Evolutionary conservation across 257 asterid species (phyloP).

Genomic region (Rauvolfia tetraphylla): DNA sequence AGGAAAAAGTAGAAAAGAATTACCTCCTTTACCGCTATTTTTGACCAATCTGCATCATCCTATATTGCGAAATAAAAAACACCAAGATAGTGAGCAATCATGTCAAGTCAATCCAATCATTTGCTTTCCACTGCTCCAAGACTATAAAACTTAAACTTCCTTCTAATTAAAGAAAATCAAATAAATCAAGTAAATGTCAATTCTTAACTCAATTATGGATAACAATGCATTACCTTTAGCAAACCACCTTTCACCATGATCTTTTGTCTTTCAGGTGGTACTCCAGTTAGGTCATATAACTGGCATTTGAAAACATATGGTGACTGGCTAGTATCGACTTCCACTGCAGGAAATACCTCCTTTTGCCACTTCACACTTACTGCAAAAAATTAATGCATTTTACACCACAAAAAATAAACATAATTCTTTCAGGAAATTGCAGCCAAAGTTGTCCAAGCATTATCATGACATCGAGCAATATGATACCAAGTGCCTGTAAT

Average conservation of each 20-base stretch:
- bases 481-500: background rate
- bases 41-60: constrained; percentile 98
- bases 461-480: background rate
- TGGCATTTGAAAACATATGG: constrained; percentile 95
- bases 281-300: constrained; percentile 93
- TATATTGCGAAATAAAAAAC: constrained; percentile 27
- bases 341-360: constrained; percentile 67
- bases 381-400: constrained; percentile 30
- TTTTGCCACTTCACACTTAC: constrained; percentile 99
- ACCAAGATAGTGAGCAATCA: constrained; percentile 14
- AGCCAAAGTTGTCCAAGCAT: background rate
- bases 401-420: background rate
- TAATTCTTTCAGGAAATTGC: background rate
- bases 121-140: constrained; percentile 6
- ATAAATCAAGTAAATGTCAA: constrained; percentile 11
- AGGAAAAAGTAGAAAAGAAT: constrained; percentile 7
- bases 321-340: constrained; percentile 83
- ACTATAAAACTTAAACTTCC: background rate
- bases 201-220: background rate
- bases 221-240: constrained; percentile 58
- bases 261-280: constrained; percentile 99
- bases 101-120: constrained; percentile 6
- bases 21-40: constrained; percentile 92
- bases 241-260: constrained; percentile 98
- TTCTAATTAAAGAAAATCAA: constrained; percentile 1